Base-by-base conservation (phyloP, 148 eudicot species). In the Rhododendron vialii region DNA sequence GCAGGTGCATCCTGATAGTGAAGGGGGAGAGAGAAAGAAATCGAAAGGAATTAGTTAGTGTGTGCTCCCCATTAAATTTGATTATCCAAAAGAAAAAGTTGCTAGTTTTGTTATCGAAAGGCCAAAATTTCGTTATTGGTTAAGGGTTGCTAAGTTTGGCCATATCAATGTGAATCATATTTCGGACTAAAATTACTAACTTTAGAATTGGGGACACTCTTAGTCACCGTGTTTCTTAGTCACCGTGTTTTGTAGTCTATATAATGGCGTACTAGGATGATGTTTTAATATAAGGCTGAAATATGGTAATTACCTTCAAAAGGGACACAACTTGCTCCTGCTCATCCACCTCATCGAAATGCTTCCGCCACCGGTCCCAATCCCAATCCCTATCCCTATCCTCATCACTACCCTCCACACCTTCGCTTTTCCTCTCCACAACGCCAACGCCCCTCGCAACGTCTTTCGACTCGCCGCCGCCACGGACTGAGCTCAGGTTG, bases 321-420 rank as follows among this genome's bases (percentile, higher is more conserved):
- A 93, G 59, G 24, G 92, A 89, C 75, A 94, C 90, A 38, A 92
- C 65, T 7, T 89, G 94, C 82, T 93, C 98, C 85, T 97, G 96
- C 28, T 95, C 96, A 88, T 95, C 99, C 43, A 97, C 92, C 87
- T 95, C 98, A 3, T 17, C 75, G 28, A 97, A 95, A 91, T 95
- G 95, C 90, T 87, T 90, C 85, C 86, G 83, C 99, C 99, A 97
- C 48, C 93, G 86, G 55, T 91, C 95, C 99, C 99, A 97, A 91
- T 93, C 92, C 99, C 99, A 97, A n/a, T 90, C 93, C 36, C 90
- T 91, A 78, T 88, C 93, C 38, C 77, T 91, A 33, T 30, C 89
- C 36, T 53, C 93, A 48, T 69, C 91, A 33, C 30, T 88, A 50
- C 48, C 88, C 43, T 86, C 93, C 15, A 33, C 45, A 33, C 2